Conservation (phyloP, 345 rosid genomes). For the Turritis glabra region DNA sequence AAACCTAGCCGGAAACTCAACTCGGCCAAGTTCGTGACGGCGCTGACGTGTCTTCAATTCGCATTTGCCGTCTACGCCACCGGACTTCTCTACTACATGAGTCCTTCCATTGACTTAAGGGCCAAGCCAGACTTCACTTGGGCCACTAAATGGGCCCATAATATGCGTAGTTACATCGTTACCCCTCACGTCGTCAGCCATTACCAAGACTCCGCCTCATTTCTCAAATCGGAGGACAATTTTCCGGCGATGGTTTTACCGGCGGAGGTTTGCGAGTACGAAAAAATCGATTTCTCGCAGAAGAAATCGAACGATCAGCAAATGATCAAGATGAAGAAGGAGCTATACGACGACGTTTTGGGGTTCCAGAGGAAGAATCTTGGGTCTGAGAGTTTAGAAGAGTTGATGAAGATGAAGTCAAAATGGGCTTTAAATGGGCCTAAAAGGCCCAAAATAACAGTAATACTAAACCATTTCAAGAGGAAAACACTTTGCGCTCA, state of each 20-base stretch:
- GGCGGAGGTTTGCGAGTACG: constrained; percentile 73
- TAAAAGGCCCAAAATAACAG: constrained; percentile 71
- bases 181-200: constrained; percentile 64
- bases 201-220: constrained; percentile 60
- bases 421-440: constrained; percentile 74
- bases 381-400: constrained; percentile 68
- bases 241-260: constrained; percentile 39
- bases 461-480: constrained; percentile 93
- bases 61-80: constrained; percentile 91
- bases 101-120: constrained; percentile 74
- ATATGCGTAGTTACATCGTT: constrained; percentile 66
- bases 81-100: constrained; percentile 83
- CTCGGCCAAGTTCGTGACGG: constrained; percentile 66
- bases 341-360: constrained; percentile 62
- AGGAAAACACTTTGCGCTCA: constrained; percentile 93
- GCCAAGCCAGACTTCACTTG: constrained; percentile 84
- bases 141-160: constrained; percentile 80
- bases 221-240: constrained; percentile 25
- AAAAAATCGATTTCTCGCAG: constrained; percentile 86
- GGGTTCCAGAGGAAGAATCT: constrained; percentile 58
- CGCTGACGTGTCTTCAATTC: constrained; percentile 76
- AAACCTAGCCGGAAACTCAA: constrained; percentile 44
- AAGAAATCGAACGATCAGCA: constrained; percentile 75
- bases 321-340: constrained; percentile 82
- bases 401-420: constrained; percentile 82